Conservation (phyloP, 805 yeast species). For the Cyberlindnera suaveolens region DNA sequence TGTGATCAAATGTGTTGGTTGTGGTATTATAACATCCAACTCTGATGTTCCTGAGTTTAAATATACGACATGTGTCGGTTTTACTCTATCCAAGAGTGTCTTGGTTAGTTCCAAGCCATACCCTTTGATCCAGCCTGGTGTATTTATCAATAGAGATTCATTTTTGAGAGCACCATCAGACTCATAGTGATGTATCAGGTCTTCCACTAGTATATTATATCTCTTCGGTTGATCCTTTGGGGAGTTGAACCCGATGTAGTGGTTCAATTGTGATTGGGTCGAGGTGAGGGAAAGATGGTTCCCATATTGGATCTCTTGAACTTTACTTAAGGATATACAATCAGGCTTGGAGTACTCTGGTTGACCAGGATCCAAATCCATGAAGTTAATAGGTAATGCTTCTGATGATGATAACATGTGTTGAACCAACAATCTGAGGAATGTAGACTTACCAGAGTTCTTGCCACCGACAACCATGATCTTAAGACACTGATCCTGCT, state of each 20-base stretch:
- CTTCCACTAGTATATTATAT: constrained; percentile 39
- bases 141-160: constrained; percentile 52
- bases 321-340: constrained; percentile 47
- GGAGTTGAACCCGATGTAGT: constrained; percentile 57
- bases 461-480: constrained; percentile 42
- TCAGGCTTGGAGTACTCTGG: constrained; percentile 74
- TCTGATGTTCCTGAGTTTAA: constrained; percentile 36
- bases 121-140: constrained; percentile 93
- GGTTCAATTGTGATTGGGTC: constrained; percentile 6
- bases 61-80: constrained; percentile 54
- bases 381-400: constrained; percentile 34
- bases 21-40: constrained; percentile 22
- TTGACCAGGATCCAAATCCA: constrained; percentile 90
- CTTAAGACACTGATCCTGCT: constrained; percentile 21
- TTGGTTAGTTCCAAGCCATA: constrained; percentile 66
- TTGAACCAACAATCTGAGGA: constrained; percentile 50
- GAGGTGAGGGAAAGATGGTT: constrained; percentile 20
- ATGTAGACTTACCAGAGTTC: constrained; percentile 79
- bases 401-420: constrained; percentile 28
- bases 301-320: constrained; percentile 33
- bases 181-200: constrained; percentile 33
- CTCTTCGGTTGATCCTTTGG: constrained; percentile 62
- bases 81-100: constrained; percentile 31
- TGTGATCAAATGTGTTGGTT: constrained; percentile 26
- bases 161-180: constrained; percentile 21